phyloP scores from a whole-genome alignment of 139 green algal species.

The Trebouxia sp. region DNA sequence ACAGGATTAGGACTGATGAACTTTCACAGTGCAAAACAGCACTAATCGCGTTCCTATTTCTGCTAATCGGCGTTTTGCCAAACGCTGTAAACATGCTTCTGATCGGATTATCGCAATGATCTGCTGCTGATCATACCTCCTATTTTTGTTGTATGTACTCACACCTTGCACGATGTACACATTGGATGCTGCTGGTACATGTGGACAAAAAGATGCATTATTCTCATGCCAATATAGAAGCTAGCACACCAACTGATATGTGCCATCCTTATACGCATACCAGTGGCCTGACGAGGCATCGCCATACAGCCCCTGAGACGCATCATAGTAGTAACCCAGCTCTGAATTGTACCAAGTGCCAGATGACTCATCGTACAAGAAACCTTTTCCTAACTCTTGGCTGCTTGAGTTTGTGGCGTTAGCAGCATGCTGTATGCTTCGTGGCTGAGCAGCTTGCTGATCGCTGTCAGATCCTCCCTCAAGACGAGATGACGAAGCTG shows the following conservation, averaged over 20 bases:
- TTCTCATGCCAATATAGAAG: no score
- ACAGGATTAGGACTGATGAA: no score
- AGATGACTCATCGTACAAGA: constrained; percentile 34
- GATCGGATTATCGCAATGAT: no score
- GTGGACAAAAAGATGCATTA: no score
- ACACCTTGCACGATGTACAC: no score
- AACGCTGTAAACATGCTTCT: no score
- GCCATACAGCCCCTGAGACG: constrained; percentile 46
- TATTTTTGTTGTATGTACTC: no score
- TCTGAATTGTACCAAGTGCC: constrained; percentile 38
- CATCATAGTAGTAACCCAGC: constrained; percentile 54
- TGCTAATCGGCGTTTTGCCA: no score
- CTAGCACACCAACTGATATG: constrained; percentile 33
- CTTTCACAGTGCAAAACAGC: no score
- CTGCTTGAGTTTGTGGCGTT: neutral
- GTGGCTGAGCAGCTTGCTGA: neutral
- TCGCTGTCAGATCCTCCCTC: neutral
- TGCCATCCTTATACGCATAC: constrained; percentile 38
- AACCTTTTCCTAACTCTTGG: constrained; percentile 20
- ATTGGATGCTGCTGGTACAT: no score
- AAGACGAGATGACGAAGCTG: neutral
- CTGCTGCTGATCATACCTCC: no score
- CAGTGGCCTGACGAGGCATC: constrained; percentile 54
- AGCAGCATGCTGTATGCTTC: neutral
- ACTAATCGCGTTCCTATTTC: no score